phyloP scores from a whole-genome alignment of 495 filamentous ascomycete species.

The Penicillium parvum region DNA sequence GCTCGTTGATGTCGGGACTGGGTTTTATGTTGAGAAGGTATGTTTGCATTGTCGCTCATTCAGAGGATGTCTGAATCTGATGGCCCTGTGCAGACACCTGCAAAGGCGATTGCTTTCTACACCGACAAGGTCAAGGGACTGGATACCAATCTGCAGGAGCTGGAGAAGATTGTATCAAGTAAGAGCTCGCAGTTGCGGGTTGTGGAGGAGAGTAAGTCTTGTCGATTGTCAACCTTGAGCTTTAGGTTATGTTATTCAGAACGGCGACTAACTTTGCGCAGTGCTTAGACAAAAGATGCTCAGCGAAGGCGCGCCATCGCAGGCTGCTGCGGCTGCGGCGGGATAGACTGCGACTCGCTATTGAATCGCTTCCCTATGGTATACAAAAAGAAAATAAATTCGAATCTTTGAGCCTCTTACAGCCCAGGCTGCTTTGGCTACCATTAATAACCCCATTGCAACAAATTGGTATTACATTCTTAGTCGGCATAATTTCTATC shows the following conservation, averaged over 20 bases:
- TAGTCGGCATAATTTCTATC: no score
- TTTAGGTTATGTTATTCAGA: not conserved
- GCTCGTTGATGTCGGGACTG: constrained; percentile 92
- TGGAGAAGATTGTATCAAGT: constrained; percentile 79
- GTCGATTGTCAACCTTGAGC: not conserved
- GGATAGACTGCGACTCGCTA: constrained; percentile 17
- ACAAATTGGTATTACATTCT: no score
- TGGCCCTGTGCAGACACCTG: constrained; percentile 45
- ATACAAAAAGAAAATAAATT: not conserved
- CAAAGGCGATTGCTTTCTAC: constrained; percentile 81
- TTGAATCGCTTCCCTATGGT: not conserved
- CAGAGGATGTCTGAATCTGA: not conserved
- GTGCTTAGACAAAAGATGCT: constrained; percentile 48
- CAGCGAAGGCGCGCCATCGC: constrained; percentile 30
- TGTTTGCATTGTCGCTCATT: not conserved
- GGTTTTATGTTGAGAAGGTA: constrained; percentile 95
- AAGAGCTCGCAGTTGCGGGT: constrained; percentile 81
- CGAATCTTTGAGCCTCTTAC: not conserved
- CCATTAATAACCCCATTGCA: no score
- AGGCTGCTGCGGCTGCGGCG: constrained; percentile 25
- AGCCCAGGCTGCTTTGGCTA: no score
- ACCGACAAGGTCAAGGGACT: constrained; percentile 77
- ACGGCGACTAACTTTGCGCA: constrained; percentile 25
- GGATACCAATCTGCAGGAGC: constrained; percentile 69
- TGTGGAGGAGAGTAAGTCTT: constrained; percentile 75